Evolutionary conservation across 768 basidiomycete genomes (phyloP).

Genomic region (Boletus huronensis): DNA sequence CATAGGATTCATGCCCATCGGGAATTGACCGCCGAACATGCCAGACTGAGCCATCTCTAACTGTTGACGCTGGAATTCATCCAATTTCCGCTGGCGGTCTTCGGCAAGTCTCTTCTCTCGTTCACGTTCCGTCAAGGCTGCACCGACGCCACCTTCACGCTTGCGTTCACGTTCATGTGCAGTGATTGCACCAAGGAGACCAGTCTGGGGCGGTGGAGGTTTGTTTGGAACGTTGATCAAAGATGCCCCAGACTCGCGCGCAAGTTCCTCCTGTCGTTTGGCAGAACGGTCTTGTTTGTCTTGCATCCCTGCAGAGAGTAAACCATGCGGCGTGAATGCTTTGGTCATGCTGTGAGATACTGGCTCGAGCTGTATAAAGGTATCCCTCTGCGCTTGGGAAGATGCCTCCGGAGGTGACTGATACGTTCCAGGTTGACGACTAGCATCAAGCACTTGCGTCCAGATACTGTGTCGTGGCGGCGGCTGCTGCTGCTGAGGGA

Average conservation of each 20-base stretch:
- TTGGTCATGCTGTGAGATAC: conserved; percentile 78
- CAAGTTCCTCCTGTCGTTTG: conserved; percentile 90
- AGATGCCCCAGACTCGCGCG: conserved; percentile 86
- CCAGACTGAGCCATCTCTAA: conserved; percentile 86
- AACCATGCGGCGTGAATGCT: conserved; percentile 91
- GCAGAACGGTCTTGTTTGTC: conserved; percentile 96
- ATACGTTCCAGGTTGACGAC: conserved; percentile 45
- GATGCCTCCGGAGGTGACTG: conserved; percentile 33
- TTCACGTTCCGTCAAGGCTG: conserved; percentile 91
- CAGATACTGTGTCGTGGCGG: conserved; percentile 71
- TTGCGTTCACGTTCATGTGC: conserved; percentile 93
- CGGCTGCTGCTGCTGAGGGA: conserved; percentile 36
- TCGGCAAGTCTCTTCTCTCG: conserved; percentile 89
- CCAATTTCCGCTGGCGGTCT: conserved; percentile 88
- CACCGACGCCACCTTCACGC: conserved; percentile 92
- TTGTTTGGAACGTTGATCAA: conserved; percentile 95
- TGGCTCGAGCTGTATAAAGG: conserved; percentile 74
- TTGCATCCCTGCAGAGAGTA: conserved; percentile 91
- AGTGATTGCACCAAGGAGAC: conserved; percentile 92
- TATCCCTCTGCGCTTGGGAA: conserved; percentile 39
- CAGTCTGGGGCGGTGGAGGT: conserved; percentile 92
- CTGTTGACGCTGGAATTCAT: conserved; percentile 86
- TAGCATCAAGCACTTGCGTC: conserved; percentile 84
- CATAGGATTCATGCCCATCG: conserved; percentile 60
- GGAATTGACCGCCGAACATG: conserved; percentile 55